Base-by-base conservation (phyloP, 441 rosid genomes). In the Hura crepitans region DNA sequence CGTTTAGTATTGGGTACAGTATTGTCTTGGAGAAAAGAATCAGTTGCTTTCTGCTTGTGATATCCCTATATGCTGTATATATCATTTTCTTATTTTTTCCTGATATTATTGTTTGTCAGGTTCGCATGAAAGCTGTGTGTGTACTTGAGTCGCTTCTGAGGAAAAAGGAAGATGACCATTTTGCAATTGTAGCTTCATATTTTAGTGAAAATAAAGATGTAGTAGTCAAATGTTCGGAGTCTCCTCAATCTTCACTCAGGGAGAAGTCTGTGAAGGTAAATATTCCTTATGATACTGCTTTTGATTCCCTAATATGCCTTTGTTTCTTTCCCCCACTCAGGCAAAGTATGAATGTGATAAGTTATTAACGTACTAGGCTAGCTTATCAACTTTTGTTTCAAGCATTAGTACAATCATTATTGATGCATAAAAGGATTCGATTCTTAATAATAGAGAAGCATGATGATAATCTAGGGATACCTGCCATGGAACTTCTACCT, bases 61-160 rank as follows among this genome's bases (percentile, higher is more conserved):
- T 46, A 15, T 53, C 17, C 35, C 55, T 22, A n/a, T 25, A 23
- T 39, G n/a, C 6, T 31, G 22, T 62, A 9, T 28, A 39, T 51
- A 31, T 57, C 22, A 25, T 25, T 55, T 64, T 55, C 49, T 57
- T 8, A 72, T 30, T 22, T 5, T 11, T 70, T 56, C 13, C 28
- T 56, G 50, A 68, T 59, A 23, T 69, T 63, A 25, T 72, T 68
- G 30, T 67, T 74, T 75, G 66, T 74, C 84, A 95, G 99, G 92
- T 91, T 57, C 97, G 92, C 55, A 82, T 92, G 97, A 95, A 87
- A 88, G 97, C 98, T 66, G 71, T 86, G 49, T 95, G 96, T 81
- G 91, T 92, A 47, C 95, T 95, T 54, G 99, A 92, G 77, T 82
- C 95, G 68, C 78, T 95, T 72, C 75, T 95, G 80, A 87, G 97